Evolutionary conservation across 768 basidiomycete genomes (phyloP), one percentile per base, ranked within the genome.

Genomic region (Baorangia bicolor): DNA sequence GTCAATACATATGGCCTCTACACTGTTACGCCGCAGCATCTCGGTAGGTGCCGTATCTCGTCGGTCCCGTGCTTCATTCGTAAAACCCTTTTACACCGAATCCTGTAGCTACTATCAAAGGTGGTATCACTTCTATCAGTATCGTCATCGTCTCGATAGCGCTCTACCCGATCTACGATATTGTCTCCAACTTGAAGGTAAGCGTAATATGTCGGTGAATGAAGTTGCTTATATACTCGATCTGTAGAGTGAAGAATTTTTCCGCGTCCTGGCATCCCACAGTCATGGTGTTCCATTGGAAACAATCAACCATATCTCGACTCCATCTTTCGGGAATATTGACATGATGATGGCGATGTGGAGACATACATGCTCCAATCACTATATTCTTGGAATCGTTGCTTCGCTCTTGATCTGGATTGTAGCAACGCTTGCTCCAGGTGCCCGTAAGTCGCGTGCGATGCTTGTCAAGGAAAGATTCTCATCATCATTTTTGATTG

Each of bases 61-160:
- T 44, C 13, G 1, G 2, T 42, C 20, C 28, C 5, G 8, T 12
- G 13, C 14, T 13, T 16, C 6, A 18, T 33, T 23, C 7, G 1
- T 42, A 23, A 33, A 40, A 28, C 16, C 16, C 2, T 21, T 44
- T 38, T 48, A 43, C 16, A 11, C 8, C 16, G 13, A 31, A 49
- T 49, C 13, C 5, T 21, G 21, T 34, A 72, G 68, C 66, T 20
- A 45, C 56, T 7, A 69, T 68, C 56, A 70, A 70, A 50, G 62
- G 65, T 44, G 64, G 58, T 16, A 57, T 72, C 47, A 70, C 66
- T 20, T 51, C 68, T 2, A 58, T 70, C 14, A 70, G 57, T 16
- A 70, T 70, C 38, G 51, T 72, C 28, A 25, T 72, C n/a, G 54
- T 70, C 27, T 65, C 61, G 40, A 63, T 69, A n/a, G 67, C 66